These are phyloP conservation scores for Cydonia oblonga DNA, from an alignment of 331 rosid species.

Conservation along the genomic window DNA sequence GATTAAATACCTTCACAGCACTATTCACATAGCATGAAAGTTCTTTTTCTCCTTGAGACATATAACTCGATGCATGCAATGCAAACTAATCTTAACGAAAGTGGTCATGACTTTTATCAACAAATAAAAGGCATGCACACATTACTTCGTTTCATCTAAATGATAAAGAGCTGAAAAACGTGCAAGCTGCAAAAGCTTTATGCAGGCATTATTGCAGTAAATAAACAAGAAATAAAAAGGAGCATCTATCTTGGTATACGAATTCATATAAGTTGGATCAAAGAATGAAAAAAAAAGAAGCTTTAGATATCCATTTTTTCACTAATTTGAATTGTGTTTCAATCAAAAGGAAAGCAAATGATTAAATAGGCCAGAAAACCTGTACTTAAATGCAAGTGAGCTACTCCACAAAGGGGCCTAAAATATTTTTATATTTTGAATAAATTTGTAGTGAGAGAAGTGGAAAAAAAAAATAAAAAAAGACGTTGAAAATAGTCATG, in stretches of 20 bases:
- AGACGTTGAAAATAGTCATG: conserved; percentile 13
- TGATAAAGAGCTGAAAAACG: background rate
- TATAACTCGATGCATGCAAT: background rate
- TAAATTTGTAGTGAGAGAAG: background rate
- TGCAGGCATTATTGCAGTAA: background rate
- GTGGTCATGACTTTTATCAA: background rate
- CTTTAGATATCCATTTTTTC: background rate
- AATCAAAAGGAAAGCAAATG: conserved; percentile 6
- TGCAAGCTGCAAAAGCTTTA: background rate
- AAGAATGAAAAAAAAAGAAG: background rate
- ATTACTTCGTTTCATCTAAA: background rate
- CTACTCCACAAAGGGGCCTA: background rate
- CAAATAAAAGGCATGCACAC: background rate
- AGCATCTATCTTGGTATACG: background rate
- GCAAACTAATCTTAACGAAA: background rate
- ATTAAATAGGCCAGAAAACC: conserved; percentile 14
- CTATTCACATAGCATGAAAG: too few relatives aligned
- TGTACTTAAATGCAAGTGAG: conserved; percentile 6
- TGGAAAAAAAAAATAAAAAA: background rate
- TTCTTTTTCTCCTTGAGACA: too few relatives aligned
- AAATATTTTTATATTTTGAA: background rate
- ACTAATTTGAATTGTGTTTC: background rate
- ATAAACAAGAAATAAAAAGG: background rate
- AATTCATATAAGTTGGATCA: background rate
- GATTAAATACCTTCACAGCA: too few relatives aligned